These are phyloP conservation scores for Daedaleopsis sinensis DNA, from an alignment of 768 basidiomycete genomes.

Conservation along the genomic window DNA sequence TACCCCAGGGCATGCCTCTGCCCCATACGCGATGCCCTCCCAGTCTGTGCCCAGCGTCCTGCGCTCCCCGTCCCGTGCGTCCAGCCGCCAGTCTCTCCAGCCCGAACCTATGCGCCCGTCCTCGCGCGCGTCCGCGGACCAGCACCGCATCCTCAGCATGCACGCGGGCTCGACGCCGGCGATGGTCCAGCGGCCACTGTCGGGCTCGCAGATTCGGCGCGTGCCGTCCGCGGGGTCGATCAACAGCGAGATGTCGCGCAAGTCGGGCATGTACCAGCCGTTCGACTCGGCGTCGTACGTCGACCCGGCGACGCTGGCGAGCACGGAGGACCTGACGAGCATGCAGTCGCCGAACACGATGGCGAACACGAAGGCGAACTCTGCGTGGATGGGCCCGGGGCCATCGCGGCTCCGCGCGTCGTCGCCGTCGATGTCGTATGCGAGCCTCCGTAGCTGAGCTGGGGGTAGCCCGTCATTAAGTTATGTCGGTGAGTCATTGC, in stretches of 20 bases:
- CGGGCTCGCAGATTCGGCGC: conserved; percentile 20
- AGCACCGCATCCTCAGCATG: conserved; percentile 31
- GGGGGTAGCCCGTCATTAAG: no score
- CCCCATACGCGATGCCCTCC: neutral
- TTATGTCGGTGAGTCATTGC: neutral
- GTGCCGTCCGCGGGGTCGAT: conserved; percentile 27
- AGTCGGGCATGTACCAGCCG: conserved; percentile 23
- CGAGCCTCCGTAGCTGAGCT: conserved; percentile 12
- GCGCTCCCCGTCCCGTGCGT: conserved; percentile 14
- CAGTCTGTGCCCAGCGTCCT: conserved; percentile 11
- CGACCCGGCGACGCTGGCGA: conserved; percentile 33
- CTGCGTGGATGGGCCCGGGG: conserved; percentile 2
- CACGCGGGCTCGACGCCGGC: conserved; percentile 33
- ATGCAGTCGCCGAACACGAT: conserved; percentile 28
- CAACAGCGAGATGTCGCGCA: conserved; percentile 27
- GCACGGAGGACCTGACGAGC: conserved; percentile 28
- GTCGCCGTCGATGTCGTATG: conserved; percentile 24
- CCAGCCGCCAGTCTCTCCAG: conserved; percentile 19
- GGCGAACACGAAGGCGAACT: conserved; percentile 31
- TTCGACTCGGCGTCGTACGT: conserved; percentile 28
- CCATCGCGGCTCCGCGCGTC: conserved; percentile 13
- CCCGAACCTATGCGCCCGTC: conserved; percentile 22
- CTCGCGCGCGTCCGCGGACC: conserved; percentile 26
- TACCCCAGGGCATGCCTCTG: conserved; percentile 1
- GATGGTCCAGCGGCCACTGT: conserved; percentile 24